Percentiles rank a stretch among this genome's conserved stretches.
Evolutionary conservation across 1,139 yeast species (phyloP).

Genomic region (Sugiyamaella castrensis): DNA sequence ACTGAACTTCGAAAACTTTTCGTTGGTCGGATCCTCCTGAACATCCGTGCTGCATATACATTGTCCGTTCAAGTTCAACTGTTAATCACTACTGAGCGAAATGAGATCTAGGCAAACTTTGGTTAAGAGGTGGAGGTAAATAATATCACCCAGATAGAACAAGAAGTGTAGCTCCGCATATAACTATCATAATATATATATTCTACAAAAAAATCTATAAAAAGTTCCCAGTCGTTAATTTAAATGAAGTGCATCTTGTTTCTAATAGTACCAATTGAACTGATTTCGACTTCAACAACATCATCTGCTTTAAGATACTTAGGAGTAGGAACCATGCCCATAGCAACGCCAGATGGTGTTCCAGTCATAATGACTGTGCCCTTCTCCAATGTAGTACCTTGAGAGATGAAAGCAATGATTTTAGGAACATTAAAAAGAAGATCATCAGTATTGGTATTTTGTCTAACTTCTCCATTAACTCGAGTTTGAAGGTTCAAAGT

Average conservation of each 20-base stretch:
- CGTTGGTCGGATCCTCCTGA: no score
- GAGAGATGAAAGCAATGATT: slow-evolving; percentile 16
- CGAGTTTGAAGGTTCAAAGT: slow-evolving; percentile 30
- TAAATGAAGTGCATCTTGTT: slow-evolving; percentile 33
- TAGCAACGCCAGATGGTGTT: slow-evolving; percentile 20
- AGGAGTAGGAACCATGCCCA: slow-evolving; percentile 18
- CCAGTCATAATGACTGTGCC: slow-evolving; percentile 21
- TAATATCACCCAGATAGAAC: no score
- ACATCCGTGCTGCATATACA: no score
- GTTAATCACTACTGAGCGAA: no score
- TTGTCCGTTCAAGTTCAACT: no score
- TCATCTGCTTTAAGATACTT: slow-evolving; percentile 37
- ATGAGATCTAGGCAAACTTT: no score
- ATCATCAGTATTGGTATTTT: slow-evolving; percentile 39
- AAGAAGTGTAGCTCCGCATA: no score
- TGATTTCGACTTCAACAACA: slow-evolving; percentile 36
- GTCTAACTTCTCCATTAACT: slow-evolving; percentile 39
- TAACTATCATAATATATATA: no score
- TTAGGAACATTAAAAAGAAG: slow-evolving; percentile 35
- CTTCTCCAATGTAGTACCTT: slow-evolving; percentile 20
- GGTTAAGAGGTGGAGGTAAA: no score
- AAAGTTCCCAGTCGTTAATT: not conserved
- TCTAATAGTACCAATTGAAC: slow-evolving; percentile 37
- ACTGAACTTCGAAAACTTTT: no score
- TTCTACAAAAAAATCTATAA: no score